Evolutionary conservation across 2,329 filamentous ascomycete species (phyloP), one percentile per base, ranked within the genome.

Genomic region (Fusarium verrucosum): DNA sequence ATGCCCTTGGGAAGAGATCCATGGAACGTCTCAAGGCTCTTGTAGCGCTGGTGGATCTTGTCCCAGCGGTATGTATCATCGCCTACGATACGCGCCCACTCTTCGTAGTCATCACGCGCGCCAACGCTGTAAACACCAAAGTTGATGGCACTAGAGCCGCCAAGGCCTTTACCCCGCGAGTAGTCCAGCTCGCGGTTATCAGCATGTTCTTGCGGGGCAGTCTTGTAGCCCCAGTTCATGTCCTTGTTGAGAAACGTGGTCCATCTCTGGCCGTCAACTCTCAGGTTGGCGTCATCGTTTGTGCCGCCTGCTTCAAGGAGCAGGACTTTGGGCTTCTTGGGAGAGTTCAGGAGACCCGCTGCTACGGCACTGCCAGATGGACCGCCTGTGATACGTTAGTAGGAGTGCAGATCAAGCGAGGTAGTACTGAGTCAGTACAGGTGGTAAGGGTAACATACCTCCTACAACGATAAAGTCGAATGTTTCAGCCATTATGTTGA

Each of bases 351-450:
- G 5, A 90, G 81, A 1, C 78, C 76, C 2, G 82, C 75, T 0
- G 87, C 87, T 14, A 89, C 70, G 2, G 83, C 76, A 44, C 82
- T 82, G 9, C 88, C 88, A 9, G 87, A 81, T 3, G 87, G 84
- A n/a, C 87, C 87, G 50, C 53, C 67, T 71, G 7, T 17, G 30
- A 25, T 17, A 33, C 5, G 17, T 43, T 25, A 33, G n/a, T 36
- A 25, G 43, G 19, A 37, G 19, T 17, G 20, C 10, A n/a, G 19
- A 23, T 49, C 30, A n/a, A 8, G 30, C n/a, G n/a, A n/a, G n/a
- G n/a, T n/a, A n/a, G n/a, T n/a, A n/a, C n/a, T 28, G 40, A 42
- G 44, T 41, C 37, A 42, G 35, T 19, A 17, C 28, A n/a, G n/a
- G n/a, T n/a, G 16, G 22, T 23, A 10, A 7, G 30, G 17, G 20